A percentile compares a stretch with the other conserved stretches of the same genome.
phyloP scores from a whole-genome alignment of 2,329 filamentous ascomycete species.

The Rasamsonia emersonii region DNA sequence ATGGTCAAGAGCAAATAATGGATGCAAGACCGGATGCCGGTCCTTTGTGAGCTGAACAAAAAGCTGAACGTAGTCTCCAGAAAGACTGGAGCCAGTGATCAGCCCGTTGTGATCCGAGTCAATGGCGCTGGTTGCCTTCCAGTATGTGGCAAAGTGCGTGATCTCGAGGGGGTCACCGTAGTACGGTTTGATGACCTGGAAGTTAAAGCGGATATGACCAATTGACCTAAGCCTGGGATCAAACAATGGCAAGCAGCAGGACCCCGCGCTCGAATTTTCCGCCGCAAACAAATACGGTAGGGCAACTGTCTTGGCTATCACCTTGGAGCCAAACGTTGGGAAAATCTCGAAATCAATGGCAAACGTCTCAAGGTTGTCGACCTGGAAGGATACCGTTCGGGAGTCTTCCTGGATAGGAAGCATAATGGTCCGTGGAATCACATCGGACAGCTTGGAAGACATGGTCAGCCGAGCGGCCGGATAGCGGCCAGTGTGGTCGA shows the following conservation, averaged over 20 bases:
- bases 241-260: slow-evolving; percentile 80
- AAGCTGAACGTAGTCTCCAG: slow-evolving; percentile 86
- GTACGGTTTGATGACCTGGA: slow-evolving; percentile 95
- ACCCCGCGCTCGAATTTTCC: slow-evolving; percentile 64
- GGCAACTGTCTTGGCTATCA: slow-evolving; percentile 92
- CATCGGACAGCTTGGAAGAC: slow-evolving; percentile 88
- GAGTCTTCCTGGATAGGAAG: slow-evolving; percentile 95
- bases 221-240: slow-evolving; percentile 87
- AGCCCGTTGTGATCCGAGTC: slow-evolving; percentile 78
- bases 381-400: slow-evolving; percentile 86
- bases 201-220: slow-evolving; percentile 87
- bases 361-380: slow-evolving; percentile 87
- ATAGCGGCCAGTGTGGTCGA: slow-evolving; percentile 95
- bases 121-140: slow-evolving; percentile 94
- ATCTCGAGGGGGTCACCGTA: slow-evolving; percentile 87
- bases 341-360: slow-evolving; percentile 96
- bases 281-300: slow-evolving; percentile 78
- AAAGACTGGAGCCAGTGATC: slow-evolving; percentile 89
- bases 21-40: slow-evolving; percentile 77
- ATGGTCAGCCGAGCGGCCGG: slow-evolving; percentile 91
- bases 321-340: slow-evolving; percentile 92
- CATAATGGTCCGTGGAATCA: slow-evolving; percentile 93
- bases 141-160: slow-evolving; percentile 96
- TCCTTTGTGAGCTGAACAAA: slow-evolving; percentile 90
- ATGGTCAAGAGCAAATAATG: slow-evolving; percentile 69